Evolutionary conservation across 768 basidiomycete species (phyloP).

Genomic region (Phlegmacium glaucopus): DNA sequence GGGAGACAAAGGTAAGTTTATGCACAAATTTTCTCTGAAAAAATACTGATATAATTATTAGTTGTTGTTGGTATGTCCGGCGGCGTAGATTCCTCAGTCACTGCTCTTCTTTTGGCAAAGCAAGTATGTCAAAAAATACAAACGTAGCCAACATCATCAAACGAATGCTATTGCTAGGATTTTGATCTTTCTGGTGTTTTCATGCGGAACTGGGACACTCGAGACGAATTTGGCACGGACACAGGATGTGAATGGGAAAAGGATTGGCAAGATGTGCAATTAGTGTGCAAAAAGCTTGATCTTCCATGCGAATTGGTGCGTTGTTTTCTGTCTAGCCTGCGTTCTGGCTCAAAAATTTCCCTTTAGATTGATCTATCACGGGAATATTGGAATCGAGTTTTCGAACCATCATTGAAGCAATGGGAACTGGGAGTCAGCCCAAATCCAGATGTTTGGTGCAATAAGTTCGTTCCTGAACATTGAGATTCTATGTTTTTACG

Average conservation of each 20-base stretch:
- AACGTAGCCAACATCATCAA: not conserved
- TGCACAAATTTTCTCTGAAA: too few relatives aligned
- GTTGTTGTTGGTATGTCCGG: conserved; percentile 94
- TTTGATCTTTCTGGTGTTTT: conserved; percentile 84
- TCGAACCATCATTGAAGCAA: conserved; percentile 74
- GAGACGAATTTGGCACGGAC: conserved; percentile 76
- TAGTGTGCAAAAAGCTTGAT: conserved; percentile 69
- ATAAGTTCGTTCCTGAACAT: conserved; percentile 48
- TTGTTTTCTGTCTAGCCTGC: not conserved
- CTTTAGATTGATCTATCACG: conserved; percentile 78
- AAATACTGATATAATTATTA: conserved; percentile 21
- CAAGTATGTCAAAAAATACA: conserved; percentile 38
- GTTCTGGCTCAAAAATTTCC: not conserved
- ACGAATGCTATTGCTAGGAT: conserved; percentile 40
- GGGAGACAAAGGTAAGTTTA: conserved; percentile 28
- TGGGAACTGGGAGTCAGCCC: conserved; percentile 85
- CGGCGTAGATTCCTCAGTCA: conserved; percentile 91
- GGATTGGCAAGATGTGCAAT: conserved; percentile 89
- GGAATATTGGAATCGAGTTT: conserved; percentile 91
- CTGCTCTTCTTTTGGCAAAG: conserved; percentile 71
- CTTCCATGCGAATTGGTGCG: conserved; percentile 74
- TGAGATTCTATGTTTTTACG: not conserved
- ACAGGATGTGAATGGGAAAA: conserved; percentile 94
- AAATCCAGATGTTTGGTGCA: conserved; percentile 93
- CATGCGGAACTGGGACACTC: conserved; percentile 96